These are phyloP conservation scores for Besnoitia besnoiti DNA, from an alignment of 169 alveolate species.

Conservation along the genomic window DNA sequence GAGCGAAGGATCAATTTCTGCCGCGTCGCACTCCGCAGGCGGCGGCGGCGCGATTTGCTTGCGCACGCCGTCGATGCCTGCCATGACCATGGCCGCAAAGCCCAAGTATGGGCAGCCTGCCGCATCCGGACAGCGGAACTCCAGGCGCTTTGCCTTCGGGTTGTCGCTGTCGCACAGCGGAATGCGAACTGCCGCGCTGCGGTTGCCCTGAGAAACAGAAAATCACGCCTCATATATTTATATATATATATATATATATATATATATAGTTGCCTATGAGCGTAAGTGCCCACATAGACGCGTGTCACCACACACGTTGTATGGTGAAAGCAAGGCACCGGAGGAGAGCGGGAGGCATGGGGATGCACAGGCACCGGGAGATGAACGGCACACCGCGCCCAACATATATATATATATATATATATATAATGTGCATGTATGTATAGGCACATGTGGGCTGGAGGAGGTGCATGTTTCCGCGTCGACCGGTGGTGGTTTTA, in stretches of 20 bases:
- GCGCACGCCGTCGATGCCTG: slow-evolving; percentile 84
- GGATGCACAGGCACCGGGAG: too few species aligned
- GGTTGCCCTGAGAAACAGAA: slow-evolving; percentile 72
- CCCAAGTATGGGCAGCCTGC: slow-evolving; percentile 80
- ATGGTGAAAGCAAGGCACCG: too few species aligned
- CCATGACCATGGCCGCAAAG: slow-evolving; percentile 82
- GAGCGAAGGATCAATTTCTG: neutral
- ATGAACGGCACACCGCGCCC: too few species aligned
- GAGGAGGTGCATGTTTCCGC: too few species aligned
- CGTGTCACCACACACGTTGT: too few species aligned
- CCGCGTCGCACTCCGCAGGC: slow-evolving; percentile 49
- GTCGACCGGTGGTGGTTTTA: too few species aligned
- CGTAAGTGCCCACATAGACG: neutral
- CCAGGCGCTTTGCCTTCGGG: slow-evolving; percentile 77
- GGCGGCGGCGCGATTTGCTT: slow-evolving; percentile 69
- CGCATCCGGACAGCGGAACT: slow-evolving; percentile 83
- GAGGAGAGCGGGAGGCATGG: too few species aligned
- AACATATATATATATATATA: too few species aligned
- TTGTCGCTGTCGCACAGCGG: slow-evolving; percentile 71
- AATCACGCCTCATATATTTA: too few species aligned
- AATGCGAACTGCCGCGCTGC: slow-evolving; percentile 84
- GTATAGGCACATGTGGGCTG: too few species aligned
- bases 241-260: neutral
- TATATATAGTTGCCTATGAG: neutral
- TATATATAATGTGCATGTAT: too few species aligned